A percentile compares a stretch with the other conserved stretches of the same genome.
phyloP scores from a whole-genome alignment of 176 grass and related monocot genomes.

The Triticum monococcum region DNA sequence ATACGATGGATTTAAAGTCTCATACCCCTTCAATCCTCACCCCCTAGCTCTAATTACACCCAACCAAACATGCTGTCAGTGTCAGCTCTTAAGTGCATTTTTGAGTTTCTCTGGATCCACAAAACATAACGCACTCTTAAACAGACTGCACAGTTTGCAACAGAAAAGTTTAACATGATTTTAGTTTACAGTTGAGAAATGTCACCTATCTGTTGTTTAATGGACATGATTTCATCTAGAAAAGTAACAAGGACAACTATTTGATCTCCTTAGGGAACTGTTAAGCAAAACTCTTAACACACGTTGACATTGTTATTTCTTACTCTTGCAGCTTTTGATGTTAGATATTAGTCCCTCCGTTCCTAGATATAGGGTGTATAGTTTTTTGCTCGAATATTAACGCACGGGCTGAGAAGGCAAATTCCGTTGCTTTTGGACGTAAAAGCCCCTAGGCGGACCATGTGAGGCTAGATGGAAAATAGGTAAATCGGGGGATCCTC shows the following conservation, averaged over 20 bases:
- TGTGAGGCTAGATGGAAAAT: no score
- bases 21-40: no score
- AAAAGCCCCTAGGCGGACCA: no score
- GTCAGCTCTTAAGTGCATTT: constrained; percentile 4
- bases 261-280: not conserved
- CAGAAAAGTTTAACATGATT: not conserved
- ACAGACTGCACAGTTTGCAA: constrained; percentile 17
- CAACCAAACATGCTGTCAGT: not conserved
- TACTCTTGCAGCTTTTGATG: constrained; percentile 11
- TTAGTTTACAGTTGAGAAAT: not conserved
- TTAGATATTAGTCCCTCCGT: not conserved
- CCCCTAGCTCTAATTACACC: no score
- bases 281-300: constrained; percentile 11
- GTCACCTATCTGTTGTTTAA: not conserved
- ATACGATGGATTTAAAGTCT: no score
- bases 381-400: no score
- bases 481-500: no score
- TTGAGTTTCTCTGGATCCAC: not conserved
- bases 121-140: not conserved
- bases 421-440: no score
- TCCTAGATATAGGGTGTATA: no score
- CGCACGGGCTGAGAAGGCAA: no score
- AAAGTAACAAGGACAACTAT: not conserved
- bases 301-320: not conserved
- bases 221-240: not conserved